Conservation (phyloP, 2,329 filamentous ascomycete genomes). For the Monosporascus sp. region DNA sequence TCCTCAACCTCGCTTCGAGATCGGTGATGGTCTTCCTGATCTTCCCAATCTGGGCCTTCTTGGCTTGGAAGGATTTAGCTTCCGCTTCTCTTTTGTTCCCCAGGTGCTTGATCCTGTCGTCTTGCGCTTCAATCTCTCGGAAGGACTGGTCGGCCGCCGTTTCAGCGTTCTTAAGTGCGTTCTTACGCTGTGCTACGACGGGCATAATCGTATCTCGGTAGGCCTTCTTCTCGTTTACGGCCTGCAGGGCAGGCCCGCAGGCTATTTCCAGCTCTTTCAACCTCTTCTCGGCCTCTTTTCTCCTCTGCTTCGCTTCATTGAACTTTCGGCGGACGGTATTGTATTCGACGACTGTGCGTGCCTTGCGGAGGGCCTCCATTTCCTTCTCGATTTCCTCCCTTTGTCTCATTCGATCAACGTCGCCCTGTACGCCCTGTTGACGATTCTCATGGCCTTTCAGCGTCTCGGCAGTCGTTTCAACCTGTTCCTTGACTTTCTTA, state of each 20-base stretch:
- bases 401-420: conserved; percentile 79
- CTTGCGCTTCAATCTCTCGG: conserved; percentile 26
- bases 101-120: conserved; percentile 40
- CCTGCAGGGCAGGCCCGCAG: conserved; percentile 62
- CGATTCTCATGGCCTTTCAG: conserved; percentile 65
- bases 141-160: conserved; percentile 40
- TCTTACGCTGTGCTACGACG: conserved; percentile 51
- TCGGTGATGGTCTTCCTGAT: conserved; percentile 54
- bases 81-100: conserved; percentile 46
- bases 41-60: conserved; percentile 33
- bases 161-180: conserved; percentile 50
- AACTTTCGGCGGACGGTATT: conserved; percentile 45
- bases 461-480: conserved; percentile 55
- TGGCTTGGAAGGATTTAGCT: conserved; percentile 41
- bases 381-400: conserved; percentile 63
- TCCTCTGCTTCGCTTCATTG: conserved; percentile 49
- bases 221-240: conserved; percentile 63
- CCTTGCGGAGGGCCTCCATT: conserved; percentile 60
- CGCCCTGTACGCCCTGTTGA: conserved; percentile 69
- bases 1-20: conserved; percentile 59
- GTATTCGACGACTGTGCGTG: conserved; percentile 63
- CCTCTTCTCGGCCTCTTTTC: conserved; percentile 50
- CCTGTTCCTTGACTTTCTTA: conserved; percentile 56
- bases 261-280: conserved; percentile 55
- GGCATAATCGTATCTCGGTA: conserved; percentile 58